Evolutionary conservation across 2,329 filamentous ascomycete species (phyloP).

Genomic region (Diaporthe citri): DNA sequence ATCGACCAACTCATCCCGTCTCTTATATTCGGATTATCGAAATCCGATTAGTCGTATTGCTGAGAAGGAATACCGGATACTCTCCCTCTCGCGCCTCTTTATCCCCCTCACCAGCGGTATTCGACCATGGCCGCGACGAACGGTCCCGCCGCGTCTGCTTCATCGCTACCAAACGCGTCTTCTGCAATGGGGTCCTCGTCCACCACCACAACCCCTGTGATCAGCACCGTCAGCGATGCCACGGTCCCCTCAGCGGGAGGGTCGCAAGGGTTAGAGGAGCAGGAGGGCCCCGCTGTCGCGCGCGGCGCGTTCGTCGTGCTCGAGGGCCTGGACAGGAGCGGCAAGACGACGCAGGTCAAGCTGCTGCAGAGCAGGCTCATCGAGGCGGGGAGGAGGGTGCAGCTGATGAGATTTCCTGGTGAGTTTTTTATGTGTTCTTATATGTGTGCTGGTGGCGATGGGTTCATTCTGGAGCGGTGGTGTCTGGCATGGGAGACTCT

Average conservation of each 20-base stretch:
- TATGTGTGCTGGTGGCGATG: background rate
- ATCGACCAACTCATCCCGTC: background rate
- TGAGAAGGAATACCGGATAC: too few relatives aligned
- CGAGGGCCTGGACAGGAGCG: conserved; percentile 90
- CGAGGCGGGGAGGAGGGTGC: conserved; percentile 61
- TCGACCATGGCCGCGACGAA: background rate
- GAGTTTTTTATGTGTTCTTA: conserved; percentile 44
- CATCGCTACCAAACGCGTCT: background rate
- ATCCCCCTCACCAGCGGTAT: background rate
- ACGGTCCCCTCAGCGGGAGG: background rate
- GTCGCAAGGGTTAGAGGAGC: too few relatives aligned
- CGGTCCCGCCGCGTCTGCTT: background rate
- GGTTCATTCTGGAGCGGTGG: background rate
- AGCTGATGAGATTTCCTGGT: conserved; percentile 71
- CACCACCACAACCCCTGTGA: background rate
- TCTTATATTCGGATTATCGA: background rate
- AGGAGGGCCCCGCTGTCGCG: background rate
- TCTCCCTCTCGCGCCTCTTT: background rate
- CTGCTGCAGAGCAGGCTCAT: conserved; percentile 70
- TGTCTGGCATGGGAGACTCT: background rate
- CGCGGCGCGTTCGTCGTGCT: conserved; percentile 82
- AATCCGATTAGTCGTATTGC: background rate
- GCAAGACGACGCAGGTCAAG: conserved; percentile 91
- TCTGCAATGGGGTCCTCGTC: background rate
- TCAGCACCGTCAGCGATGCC: background rate